Conservation (phyloP, 116 monocot genomes). For the Posidonia oceanica region DNA sequence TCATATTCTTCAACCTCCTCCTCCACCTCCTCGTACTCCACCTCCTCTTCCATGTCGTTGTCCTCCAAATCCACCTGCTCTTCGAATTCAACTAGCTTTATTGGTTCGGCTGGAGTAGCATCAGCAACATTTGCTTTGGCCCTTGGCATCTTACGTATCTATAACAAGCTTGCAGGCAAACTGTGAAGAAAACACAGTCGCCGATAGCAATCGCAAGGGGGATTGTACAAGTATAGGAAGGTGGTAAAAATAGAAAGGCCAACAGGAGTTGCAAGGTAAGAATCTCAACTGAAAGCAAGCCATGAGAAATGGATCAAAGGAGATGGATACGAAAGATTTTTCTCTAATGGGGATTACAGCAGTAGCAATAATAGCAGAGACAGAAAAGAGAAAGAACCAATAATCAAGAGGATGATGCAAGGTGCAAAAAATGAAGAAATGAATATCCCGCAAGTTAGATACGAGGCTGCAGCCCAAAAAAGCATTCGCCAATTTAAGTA, state of each 20-base stretch:
- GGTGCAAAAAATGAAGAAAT: slow-evolving; percentile 20
- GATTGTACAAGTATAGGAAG: slow-evolving; percentile 32
- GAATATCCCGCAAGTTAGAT: slow-evolving; percentile 15
- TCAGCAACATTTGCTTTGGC: slow-evolving; percentile 22
- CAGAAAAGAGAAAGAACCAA: slow-evolving; percentile 20
- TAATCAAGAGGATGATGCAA: slow-evolving; percentile 22
- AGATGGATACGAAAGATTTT: slow-evolving; percentile 16
- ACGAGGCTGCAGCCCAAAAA: slow-evolving; percentile 14
- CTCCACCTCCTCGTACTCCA: slow-evolving; percentile 59
- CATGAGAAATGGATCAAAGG: slow-evolving; percentile 35
- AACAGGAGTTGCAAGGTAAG: slow-evolving; percentile 41
- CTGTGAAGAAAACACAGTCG: slow-evolving; percentile 59
- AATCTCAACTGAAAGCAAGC: slow-evolving; percentile 36
- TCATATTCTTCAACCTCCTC: slow-evolving; percentile 43
- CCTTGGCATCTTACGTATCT: slow-evolving; percentile 61
- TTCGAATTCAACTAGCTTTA: slow-evolving; percentile 24
- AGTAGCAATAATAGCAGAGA: slow-evolving; percentile 18
- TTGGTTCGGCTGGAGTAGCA: slow-evolving; percentile 19
- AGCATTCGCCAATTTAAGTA: slow-evolving; percentile 4
- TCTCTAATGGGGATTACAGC: slow-evolving; percentile 13
- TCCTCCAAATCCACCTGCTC: slow-evolving; percentile 30
- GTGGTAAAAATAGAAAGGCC: slow-evolving; percentile 47
- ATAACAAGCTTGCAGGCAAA: slow-evolving; percentile 47
- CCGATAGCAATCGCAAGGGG: slow-evolving; percentile 52
- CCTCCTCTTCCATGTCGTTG: slow-evolving; percentile 42